A percentile compares a stretch with the other conserved stretches of the same genome.
phyloP scores from a whole-genome alignment of 257 asterid genomes.

The Cruciata laevipes region DNA sequence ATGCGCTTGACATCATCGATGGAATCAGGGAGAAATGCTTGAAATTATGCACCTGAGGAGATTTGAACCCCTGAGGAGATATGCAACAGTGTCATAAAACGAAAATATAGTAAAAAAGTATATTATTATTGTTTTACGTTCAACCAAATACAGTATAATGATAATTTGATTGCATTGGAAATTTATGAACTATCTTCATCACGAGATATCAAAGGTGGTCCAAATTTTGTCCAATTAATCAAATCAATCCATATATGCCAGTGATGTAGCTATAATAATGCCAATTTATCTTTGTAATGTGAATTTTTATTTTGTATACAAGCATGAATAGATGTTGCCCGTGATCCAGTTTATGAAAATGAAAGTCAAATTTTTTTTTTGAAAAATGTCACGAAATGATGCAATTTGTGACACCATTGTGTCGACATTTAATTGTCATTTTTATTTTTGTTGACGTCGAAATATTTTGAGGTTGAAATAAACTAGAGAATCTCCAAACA shows the following conservation, averaged over 20 bases:
- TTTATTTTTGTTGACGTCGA: not conserved
- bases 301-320: not conserved
- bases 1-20: too few relatives aligned
- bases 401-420: constrained; percentile 20
- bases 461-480: too few relatives aligned
- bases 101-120: too few relatives aligned
- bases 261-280: not conserved
- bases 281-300: not conserved
- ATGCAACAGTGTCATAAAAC: too few relatives aligned
- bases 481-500: constrained; percentile 4
- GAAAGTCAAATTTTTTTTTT: too few relatives aligned
- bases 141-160: too few relatives aligned
- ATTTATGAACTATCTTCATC: not conserved
- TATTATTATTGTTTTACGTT: too few relatives aligned
- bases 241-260: not conserved
- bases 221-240: not conserved
- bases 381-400: constrained; percentile 11
- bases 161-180: too few relatives aligned
- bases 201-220: not conserved
- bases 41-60: too few relatives aligned
- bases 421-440: constrained; percentile 29
- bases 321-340: not conserved
- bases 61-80: too few relatives aligned
- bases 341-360: not conserved
- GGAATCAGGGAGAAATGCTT: too few relatives aligned